Percentiles rank a stretch among this genome's conserved stretches.
Conservation (phyloP, 345 rosid species). For the Psidium friedrichsthalianum region DNA sequence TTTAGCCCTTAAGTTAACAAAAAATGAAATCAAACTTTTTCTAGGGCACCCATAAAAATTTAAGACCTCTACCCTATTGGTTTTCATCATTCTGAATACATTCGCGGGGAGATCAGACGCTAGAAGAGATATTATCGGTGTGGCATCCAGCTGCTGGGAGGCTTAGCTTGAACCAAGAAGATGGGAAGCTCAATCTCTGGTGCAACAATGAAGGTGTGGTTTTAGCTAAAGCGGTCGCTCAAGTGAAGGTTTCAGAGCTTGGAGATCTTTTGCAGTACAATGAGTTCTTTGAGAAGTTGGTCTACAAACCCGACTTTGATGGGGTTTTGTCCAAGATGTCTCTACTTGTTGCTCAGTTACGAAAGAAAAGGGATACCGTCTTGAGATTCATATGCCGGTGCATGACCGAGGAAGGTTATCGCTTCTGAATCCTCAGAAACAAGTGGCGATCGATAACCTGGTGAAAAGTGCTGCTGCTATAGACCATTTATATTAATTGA, state of each 20-base stretch:
- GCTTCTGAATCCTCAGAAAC: neutral
- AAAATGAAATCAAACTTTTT: no score
- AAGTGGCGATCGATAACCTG: neutral
- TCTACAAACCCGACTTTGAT: constrained; percentile 28
- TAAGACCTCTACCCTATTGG: no score
- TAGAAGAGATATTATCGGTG: constrained; percentile 41
- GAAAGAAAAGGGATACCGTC: constrained; percentile 4
- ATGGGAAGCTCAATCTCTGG: constrained; percentile 41
- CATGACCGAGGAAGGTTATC: constrained; percentile 38
- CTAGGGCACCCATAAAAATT: no score
- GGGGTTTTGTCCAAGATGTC: constrained; percentile 41
- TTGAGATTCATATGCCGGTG: constrained; percentile 16
- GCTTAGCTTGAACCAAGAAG: constrained; percentile 22
- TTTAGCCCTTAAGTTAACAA: no score
- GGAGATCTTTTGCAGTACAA: constrained; percentile 47
- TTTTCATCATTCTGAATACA: no score
- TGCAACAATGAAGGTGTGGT: constrained; percentile 47
- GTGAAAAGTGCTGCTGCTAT: constrained; percentile 40
- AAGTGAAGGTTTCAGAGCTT: constrained; percentile 33
- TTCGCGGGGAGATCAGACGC: neutral
- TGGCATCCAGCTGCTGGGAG: constrained; percentile 68
- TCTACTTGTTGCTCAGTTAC: constrained; percentile 40
- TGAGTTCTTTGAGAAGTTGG: constrained; percentile 39
- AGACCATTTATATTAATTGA: constrained; percentile 50
- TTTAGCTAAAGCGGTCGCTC: constrained; percentile 31